phyloP scores from a whole-genome alignment of 441 rosid genomes.

The Iberis amara region DNA sequence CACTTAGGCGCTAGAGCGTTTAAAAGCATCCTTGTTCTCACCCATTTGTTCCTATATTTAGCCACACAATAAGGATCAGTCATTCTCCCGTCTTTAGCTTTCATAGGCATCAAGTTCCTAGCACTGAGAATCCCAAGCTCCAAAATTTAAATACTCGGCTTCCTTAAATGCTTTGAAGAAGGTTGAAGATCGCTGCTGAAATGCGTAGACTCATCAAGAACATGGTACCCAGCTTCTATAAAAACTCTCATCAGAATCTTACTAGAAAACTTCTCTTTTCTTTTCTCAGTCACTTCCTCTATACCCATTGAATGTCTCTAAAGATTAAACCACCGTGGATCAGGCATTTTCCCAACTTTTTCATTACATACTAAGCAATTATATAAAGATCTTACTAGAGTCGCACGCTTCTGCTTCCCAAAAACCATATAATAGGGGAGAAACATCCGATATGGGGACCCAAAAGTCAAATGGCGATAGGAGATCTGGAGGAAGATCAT shows the following conservation, averaged over 20 bases:
- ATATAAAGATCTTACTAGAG: too few species aligned
- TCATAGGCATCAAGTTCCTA: conserved; percentile 52
- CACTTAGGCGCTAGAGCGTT: conserved; percentile 50
- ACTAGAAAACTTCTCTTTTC: conserved; percentile 69
- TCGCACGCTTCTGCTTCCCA: too few species aligned
- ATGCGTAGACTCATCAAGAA: conserved; percentile 61
- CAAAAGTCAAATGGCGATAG: too few species aligned
- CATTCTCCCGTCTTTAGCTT: conserved; percentile 44
- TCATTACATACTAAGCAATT: too few species aligned
- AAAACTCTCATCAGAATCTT: conserved; percentile 41
- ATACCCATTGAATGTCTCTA: conserved; percentile 33
- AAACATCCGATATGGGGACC: too few species aligned
- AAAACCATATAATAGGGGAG: too few species aligned
- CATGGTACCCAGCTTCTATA: conserved; percentile 61
- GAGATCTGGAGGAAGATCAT: too few species aligned
- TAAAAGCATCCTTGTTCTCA: conserved; percentile 56
- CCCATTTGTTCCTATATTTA: conserved; percentile 71
- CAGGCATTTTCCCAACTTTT: conserved; percentile 44
- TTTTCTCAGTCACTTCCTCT: conserved; percentile 43
- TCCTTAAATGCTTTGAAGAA: conserved; percentile 49
- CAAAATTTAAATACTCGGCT: conserved; percentile 47
- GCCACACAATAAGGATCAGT: conserved; percentile 67
- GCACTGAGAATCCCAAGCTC: conserved; percentile 65
- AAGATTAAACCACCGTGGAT: conserved; percentile 48
- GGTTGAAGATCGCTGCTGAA: conserved; percentile 72